phyloP scores from a whole-genome alignment of 495 filamentous ascomycete genomes.

The Daldinia caldariorum region DNA sequence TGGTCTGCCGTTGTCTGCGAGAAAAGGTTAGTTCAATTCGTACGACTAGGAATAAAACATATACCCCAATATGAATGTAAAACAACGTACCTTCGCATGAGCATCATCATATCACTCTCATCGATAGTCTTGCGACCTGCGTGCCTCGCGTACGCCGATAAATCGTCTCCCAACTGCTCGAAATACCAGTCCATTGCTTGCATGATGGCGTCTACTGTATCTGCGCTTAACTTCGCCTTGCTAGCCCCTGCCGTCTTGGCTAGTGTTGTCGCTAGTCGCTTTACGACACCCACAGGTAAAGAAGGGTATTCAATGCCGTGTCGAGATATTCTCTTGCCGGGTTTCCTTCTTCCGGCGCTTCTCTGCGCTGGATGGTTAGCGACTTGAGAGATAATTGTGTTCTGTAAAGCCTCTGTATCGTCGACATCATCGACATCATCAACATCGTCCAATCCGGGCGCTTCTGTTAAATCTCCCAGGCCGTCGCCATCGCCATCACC shows the following conservation, averaged over 20 bases:
- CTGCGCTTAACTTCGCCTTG: constrained; percentile 73
- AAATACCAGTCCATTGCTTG: constrained; percentile 90
- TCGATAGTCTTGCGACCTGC: constrained; percentile 86
- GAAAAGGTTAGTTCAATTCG: constrained; percentile 45
- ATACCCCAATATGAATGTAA: constrained; percentile 39
- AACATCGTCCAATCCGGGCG: constrained; percentile 40
- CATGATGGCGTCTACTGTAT: constrained; percentile 76
- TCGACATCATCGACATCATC: constrained; percentile 23
- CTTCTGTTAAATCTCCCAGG: constrained; percentile 37
- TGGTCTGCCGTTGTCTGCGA: constrained; percentile 80
- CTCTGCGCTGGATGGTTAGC: constrained; percentile 40
- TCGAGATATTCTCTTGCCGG: constrained; percentile 70
- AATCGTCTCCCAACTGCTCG: constrained; percentile 81
- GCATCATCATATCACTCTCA: constrained; percentile 79
- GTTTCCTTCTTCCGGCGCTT: constrained; percentile 53
- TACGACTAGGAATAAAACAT: constrained; percentile 25
- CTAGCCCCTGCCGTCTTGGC: constrained; percentile 66
- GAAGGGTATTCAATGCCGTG: constrained; percentile 80
- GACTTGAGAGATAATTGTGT: constrained; percentile 42
- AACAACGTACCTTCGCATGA: constrained; percentile 79
- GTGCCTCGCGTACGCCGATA: constrained; percentile 81
- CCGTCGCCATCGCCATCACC: constrained; percentile 40
- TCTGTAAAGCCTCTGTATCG: constrained; percentile 31
- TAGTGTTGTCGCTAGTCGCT: constrained; percentile 78
- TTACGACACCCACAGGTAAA: constrained; percentile 74